A percentile compares a stretch with the other conserved stretches of the same genome.
Conservation (phyloP, 257 asterid species). For the Salvia splendens region DNA sequence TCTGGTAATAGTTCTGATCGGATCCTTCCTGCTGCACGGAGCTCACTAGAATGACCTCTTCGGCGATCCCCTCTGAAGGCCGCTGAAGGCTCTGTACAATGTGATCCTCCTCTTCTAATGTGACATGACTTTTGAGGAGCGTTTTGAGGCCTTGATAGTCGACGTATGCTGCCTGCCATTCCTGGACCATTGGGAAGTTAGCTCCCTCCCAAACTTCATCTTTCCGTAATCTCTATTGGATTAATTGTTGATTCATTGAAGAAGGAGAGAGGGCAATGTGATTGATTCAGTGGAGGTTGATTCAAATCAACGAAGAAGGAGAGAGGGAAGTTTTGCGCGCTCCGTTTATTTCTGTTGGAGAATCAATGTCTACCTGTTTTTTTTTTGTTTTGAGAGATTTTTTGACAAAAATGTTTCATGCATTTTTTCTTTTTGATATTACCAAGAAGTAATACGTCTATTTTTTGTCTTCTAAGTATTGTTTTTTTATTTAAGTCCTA, state of each 20-base stretch:
- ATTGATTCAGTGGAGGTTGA: too few relatives aligned
- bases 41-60: slow-evolving; percentile 65
- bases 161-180: slow-evolving; percentile 82
- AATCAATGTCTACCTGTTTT: too few relatives aligned
- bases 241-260: background rate
- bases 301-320: too few relatives aligned
- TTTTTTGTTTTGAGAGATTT: too few relatives aligned
- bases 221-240: background rate
- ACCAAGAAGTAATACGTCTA: too few relatives aligned
- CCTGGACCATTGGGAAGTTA: slow-evolving; percentile 80
- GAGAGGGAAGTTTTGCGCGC: too few relatives aligned
- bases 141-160: slow-evolving; percentile 59
- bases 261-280: too few relatives aligned
- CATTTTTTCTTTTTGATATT: too few relatives aligned
- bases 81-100: slow-evolving; percentile 81
- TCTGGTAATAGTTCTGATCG: slow-evolving; percentile 45
- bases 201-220: slow-evolving; percentile 93
- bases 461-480: too few relatives aligned
- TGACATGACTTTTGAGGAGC: slow-evolving; percentile 48
- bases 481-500: too few relatives aligned
- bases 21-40: slow-evolving; percentile 42
- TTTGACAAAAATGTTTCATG: too few relatives aligned
- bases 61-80: slow-evolving; percentile 66
- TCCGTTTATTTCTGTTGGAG: too few relatives aligned
- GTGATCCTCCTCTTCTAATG: slow-evolving; percentile 52